These are phyloP conservation scores for Cordyceps fumosorosea DNA, from an alignment of 2,329 filamentous ascomycete genomes.

Conservation along the genomic window DNA sequence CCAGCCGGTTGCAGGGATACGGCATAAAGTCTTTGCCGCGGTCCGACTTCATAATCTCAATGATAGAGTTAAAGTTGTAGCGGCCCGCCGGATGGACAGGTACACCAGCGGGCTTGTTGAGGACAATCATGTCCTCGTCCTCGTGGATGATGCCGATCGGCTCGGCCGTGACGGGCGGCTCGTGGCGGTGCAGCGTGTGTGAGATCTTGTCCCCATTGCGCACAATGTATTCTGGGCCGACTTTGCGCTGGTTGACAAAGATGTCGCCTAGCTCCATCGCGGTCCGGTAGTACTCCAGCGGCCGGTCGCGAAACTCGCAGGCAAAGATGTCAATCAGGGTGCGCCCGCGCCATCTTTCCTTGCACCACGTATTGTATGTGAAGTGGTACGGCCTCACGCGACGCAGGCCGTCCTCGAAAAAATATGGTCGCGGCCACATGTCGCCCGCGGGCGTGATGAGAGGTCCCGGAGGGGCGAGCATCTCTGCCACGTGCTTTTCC, in stretches of 20 bases:
- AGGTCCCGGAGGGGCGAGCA: slow-evolving; percentile 5
- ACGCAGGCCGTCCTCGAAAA: slow-evolving; percentile 74
- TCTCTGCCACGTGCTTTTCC: slow-evolving; percentile 13
- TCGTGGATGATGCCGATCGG: slow-evolving; percentile 82
- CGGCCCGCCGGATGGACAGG: slow-evolving; percentile 92
- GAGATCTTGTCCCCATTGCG: slow-evolving; percentile 88
- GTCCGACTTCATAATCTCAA: slow-evolving; percentile 87
- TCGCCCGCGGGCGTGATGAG: slow-evolving; percentile 30
- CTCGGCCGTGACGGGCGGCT: slow-evolving; percentile 81
- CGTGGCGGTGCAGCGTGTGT: slow-evolving; percentile 90
- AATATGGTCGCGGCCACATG: slow-evolving; percentile 62
- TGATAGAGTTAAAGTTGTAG: slow-evolving; percentile 91
- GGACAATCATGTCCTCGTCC: slow-evolving; percentile 87
- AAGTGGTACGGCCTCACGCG: slow-evolving; percentile 82
- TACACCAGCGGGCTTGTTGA: slow-evolving; percentile 92
- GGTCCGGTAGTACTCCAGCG: slow-evolving; percentile 76
- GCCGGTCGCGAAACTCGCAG: slow-evolving; percentile 85
- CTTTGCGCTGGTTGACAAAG: slow-evolving; percentile 67
- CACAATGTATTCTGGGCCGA: slow-evolving; percentile 62
- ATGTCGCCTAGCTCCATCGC: slow-evolving; percentile 78
- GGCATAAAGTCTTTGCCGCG: slow-evolving; percentile 48
- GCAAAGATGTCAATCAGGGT: slow-evolving; percentile 81
- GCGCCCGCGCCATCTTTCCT: slow-evolving; percentile 83
- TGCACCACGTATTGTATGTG: slow-evolving; percentile 93
- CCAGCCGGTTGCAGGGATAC: slow-evolving; percentile 82